Base-by-base conservation (phyloP, 2,329 filamentous ascomycete species). In the Aureobasidium sp. region DNA sequence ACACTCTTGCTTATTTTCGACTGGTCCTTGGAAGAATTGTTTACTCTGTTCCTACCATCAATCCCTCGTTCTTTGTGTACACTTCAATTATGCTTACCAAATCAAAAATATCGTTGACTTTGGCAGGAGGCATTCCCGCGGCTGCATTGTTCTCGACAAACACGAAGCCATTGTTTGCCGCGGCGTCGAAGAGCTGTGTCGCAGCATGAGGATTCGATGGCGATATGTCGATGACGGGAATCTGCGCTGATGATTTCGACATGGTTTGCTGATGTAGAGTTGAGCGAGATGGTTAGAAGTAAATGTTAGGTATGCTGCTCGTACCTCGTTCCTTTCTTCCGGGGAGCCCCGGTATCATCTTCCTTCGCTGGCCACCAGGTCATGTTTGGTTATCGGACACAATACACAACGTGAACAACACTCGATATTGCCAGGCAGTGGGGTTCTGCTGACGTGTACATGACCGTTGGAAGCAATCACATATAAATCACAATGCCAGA, bases 221-320 rank as follows among this genome's bases (percentile, higher is more conserved):
- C 4, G 85, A 86, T 65, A 96, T 85, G 72, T 96, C 88, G 67
- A 97, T 90, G 57, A 96, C 78, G 23, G 93, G 91, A 40, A 96
- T 91, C 3, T 63, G 29, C 8, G 59, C 61, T 4, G 60, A 58
- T 15, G 35, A 11, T 37, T 49, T 61, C 13, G 47, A 29, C 42
- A 47, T 60, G 2, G 23, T 9, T 25, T 4, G 47, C 13, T 10
- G 47, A 17, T 21, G 6, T 37, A n/a, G n/a, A n/a, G n/a, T 17
- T 25, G 40, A 23, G 10, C 9, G 33, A n/a, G n/a, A n/a, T n/a
- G n/a, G n/a, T n/a, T 29, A 29, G 17, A 23, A 13, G 8, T 46
- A 21, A 10, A 11, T 37, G 47, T 35, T 37, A 7, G 23, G 15
- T 19, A 23, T n/a, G 21, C 35, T 38, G 35, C 8, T 27, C 33